Evolutionary conservation across 306 rosid genomes (phyloP), one percentile per base, ranked within the genome.

Genomic region (Luffa aegyptiaca): DNA sequence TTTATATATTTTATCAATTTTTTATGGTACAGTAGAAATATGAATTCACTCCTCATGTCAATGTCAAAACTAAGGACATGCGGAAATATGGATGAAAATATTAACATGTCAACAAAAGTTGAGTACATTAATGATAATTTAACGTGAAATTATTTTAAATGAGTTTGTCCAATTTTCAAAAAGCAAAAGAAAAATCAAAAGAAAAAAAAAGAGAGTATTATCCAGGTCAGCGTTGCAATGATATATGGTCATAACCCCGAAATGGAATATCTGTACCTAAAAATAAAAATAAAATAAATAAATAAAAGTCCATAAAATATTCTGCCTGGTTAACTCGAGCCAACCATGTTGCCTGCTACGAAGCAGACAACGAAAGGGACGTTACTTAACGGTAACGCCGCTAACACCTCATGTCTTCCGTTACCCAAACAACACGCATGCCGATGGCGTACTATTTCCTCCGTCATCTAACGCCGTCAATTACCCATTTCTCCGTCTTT

Each of bases 341-440:
- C 90, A 90, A 88, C 86, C 88, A 85, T 89, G 93, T 82, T 91
- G 90, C 97, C 87, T 93, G 89, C 87, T 90, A 83, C 87, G 89
- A 88, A 93, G 92, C 95, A 91, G 89, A 90, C 98, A 88, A 84
- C 88, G 82, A 86, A 83, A 82, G 82, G 82, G 88, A 85, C 91
- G 91, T 84, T 88, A 79, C 17, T 71, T 83, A 82, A 93, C 93
- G 89, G 85, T 84, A 18, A 80, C 84, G 84, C 78, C 49, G 57
- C 18, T 49, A 62, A 33, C 33, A 17, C 55, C 72, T 26, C 56
- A 79, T 79, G 41, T 14, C 69, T 81, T 80, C 85, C 88, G 90
- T 88, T 85, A 87, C 62, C 51, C 56, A 56, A 48, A 1, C 35
- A 57, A 48, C 89, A 86, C 90, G 78, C 87, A 82, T 88, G 78